phyloP scores from a whole-genome alignment of 2,329 filamentous ascomycete species.

The Spiromastix sp. region DNA sequence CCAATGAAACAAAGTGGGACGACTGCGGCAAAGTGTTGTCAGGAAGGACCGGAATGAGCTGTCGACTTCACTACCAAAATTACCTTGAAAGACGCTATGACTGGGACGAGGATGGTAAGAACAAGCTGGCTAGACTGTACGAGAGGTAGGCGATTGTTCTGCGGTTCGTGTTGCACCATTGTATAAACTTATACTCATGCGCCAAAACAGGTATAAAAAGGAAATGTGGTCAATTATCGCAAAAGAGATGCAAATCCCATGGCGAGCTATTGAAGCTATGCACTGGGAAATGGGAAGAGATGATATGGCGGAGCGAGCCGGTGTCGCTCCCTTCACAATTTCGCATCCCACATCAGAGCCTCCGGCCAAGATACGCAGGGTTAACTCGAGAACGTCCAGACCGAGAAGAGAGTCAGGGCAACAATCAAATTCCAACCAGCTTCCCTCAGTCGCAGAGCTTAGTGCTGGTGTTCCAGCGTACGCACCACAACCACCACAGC shows the following conservation, averaged over 20 bases:
- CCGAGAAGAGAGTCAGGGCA: constrained; percentile 29
- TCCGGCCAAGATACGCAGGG: constrained; percentile 25
- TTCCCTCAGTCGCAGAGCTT: constrained; percentile 37
- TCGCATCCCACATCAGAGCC: constrained; percentile 47
- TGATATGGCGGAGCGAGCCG: constrained; percentile 68
- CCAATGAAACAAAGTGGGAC: constrained; percentile 94
- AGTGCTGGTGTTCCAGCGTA: constrained; percentile 38
- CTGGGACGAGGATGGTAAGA: constrained; percentile 97
- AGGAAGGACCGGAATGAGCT: constrained; percentile 86
- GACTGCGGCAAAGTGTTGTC: constrained; percentile 88
- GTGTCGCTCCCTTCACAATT: constrained; percentile 69
- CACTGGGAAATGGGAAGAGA: constrained; percentile 92
- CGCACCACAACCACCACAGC: constrained; percentile 26
- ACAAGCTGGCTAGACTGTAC: constrained; percentile 88
- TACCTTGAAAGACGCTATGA: constrained; percentile 87
- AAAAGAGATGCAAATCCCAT: constrained; percentile 88
- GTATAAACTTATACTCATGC: constrained; percentile 47
- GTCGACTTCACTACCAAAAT: constrained; percentile 91
- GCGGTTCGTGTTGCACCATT: neutral
- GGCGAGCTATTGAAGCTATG: constrained; percentile 94
- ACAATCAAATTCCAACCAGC: constrained; percentile 24
- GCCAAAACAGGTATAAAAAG: constrained; percentile 70
- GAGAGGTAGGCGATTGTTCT: constrained; percentile 63
- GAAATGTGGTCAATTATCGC: constrained; percentile 98
- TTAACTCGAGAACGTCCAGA: constrained; percentile 29